Evolutionary conservation across 2,329 filamentous ascomycete genomes (phyloP).

Genomic region (Xylariaceae sp.): DNA sequence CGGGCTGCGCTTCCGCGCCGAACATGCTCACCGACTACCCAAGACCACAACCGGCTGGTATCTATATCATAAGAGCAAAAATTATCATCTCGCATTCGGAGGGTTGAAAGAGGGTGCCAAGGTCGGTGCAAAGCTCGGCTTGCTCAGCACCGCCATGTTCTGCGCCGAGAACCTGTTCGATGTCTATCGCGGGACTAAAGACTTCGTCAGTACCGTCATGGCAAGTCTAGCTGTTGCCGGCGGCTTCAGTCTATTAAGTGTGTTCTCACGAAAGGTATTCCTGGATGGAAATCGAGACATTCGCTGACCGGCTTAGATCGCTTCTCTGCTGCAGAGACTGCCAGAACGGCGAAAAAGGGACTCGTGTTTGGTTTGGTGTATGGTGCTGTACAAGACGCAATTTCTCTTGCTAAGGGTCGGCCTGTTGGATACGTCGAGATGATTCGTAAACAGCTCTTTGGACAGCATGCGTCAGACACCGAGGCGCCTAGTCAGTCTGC

Average conservation of each 20-base stretch:
- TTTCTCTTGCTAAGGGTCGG: slow-evolving; percentile 68
- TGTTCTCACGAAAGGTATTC: slow-evolving; percentile 33
- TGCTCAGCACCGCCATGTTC: slow-evolving; percentile 76
- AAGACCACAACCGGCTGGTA: slow-evolving; percentile 85
- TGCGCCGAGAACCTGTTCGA: slow-evolving; percentile 84
- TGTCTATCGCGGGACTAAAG: slow-evolving; percentile 63
- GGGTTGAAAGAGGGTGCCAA: slow-evolving; percentile 75
- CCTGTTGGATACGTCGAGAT: slow-evolving; percentile 73
- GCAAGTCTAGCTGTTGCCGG: slow-evolving; percentile 84
- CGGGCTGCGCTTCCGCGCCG: slow-evolving; percentile 83
- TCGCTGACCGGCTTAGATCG: slow-evolving; percentile 53
- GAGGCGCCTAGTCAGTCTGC: slow-evolving; percentile 2
- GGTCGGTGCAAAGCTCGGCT: slow-evolving; percentile 67
- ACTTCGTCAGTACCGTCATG: slow-evolving; percentile 77
- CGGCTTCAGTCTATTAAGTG: slow-evolving; percentile 82
- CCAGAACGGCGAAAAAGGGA: slow-evolving; percentile 76
- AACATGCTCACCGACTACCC: slow-evolving; percentile 93
- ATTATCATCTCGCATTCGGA: slow-evolving; percentile 79
- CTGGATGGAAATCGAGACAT: slow-evolving; percentile 1
- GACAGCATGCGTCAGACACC: slow-evolving; percentile 22
- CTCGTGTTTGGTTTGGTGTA: slow-evolving; percentile 76
- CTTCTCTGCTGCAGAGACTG: slow-evolving; percentile 74
- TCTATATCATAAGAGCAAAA: slow-evolving; percentile 98
- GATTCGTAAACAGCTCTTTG: slow-evolving; percentile 45
- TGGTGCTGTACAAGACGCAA: slow-evolving; percentile 74